A percentile compares a stretch with the other conserved stretches of the same genome.
Conservation (phyloP, 2,329 filamentous ascomycete genomes). For the Tothia fuscella region DNA sequence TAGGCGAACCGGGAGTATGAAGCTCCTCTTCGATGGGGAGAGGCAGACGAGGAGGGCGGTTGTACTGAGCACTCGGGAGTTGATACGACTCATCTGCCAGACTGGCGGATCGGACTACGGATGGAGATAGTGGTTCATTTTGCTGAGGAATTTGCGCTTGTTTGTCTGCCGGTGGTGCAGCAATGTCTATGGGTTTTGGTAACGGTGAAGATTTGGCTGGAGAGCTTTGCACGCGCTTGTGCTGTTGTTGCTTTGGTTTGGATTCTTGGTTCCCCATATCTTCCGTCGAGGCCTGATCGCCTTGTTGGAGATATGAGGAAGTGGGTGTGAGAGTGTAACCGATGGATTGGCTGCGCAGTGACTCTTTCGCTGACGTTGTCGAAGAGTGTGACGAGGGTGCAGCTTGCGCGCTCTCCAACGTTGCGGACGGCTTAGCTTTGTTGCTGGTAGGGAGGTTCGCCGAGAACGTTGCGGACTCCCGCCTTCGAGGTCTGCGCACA, state of each 20-base stretch:
- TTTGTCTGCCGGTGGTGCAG: neutral
- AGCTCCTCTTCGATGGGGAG: constrained; percentile 89
- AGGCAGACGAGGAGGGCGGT: constrained; percentile 75
- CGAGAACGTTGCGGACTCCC: neutral
- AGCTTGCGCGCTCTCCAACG: constrained; percentile 1
- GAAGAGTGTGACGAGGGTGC: neutral
- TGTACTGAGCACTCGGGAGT: constrained; percentile 31
- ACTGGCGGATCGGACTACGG: neutral
- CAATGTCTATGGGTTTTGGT: neutral
- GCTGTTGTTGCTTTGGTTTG: neutral
- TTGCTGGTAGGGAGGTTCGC: neutral
- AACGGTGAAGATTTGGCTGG: neutral
- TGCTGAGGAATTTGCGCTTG: neutral
- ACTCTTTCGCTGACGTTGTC: neutral
- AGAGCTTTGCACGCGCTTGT: no score
- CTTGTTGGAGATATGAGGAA: neutral
- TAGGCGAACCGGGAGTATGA: constrained; percentile 80
- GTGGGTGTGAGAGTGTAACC: neutral
- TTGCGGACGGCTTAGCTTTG: constrained; percentile 1
- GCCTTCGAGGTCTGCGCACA: neutral
- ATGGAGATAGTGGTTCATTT: neutral
- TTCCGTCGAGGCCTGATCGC: neutral
- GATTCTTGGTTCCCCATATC: constrained; percentile 10
- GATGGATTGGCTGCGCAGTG: neutral
- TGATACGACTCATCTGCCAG: constrained; percentile 2